These are phyloP conservation scores for Pyracantha coccinea DNA, from an alignment of 331 rosid genomes.

Conservation along the genomic window DNA sequence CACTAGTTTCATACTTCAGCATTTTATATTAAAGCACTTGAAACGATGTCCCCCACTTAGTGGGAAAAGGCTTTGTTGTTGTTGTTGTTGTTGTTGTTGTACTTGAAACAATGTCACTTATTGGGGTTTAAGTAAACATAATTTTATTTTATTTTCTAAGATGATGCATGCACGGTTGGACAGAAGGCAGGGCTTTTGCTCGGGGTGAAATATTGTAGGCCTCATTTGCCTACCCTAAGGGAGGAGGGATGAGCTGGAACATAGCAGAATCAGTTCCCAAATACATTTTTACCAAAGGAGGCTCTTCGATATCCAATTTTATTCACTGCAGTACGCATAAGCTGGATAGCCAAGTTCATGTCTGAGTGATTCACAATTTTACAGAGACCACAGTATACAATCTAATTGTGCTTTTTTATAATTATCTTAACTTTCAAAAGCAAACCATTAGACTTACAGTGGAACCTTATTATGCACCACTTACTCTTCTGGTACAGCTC, in stretches of 20 bases:
- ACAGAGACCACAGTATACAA: not conserved
- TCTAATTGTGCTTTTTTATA: not conserved
- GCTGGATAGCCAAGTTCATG: not conserved
- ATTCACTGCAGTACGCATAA: not conserved
- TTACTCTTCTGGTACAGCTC: constrained; percentile 61
- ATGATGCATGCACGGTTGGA: not conserved
- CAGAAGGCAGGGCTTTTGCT: not conserved
- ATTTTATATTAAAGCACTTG: not conserved
- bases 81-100: no score
- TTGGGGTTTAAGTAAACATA: not conserved
- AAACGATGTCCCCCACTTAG: no score
- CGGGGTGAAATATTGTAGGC: not conserved
- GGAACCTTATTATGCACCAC: constrained; percentile 19
- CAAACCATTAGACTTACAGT: not conserved
- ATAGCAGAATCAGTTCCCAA: not conserved
- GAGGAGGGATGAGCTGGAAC: not conserved
- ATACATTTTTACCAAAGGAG: not conserved
- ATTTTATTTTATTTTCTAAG: not conserved
- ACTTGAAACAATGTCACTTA: not conserved
- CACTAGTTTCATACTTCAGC: not conserved
- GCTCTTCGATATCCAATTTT: not conserved
- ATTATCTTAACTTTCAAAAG: not conserved
- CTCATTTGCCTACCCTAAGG: not conserved
- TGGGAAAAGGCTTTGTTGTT: no score
- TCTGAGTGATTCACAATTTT: not conserved